These are phyloP conservation scores for Colletotrichum zoysiae DNA, from an alignment of 2,329 filamentous ascomycete species.

Conservation along the genomic window DNA sequence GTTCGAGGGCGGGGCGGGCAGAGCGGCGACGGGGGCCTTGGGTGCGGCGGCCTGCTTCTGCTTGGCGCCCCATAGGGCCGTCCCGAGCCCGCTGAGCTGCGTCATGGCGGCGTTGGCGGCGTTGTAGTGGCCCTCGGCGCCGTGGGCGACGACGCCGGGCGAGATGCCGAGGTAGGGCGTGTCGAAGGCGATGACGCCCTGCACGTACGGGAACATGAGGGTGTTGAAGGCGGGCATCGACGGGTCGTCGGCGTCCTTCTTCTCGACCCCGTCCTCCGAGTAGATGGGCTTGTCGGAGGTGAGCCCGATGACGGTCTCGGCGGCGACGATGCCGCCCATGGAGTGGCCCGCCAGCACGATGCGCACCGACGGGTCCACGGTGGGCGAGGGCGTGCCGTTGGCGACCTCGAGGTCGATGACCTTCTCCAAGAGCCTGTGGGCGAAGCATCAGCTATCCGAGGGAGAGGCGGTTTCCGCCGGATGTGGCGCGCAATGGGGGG, in stretches of 20 bases:
- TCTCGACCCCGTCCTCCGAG: slow-evolving; percentile 57
- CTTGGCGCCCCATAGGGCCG: slow-evolving; percentile 73
- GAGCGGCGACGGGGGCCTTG: slow-evolving; percentile 52
- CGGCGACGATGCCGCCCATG: slow-evolving; percentile 94
- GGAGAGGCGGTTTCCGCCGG: slow-evolving; percentile 3
- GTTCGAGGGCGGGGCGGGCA: slow-evolving; percentile 51
- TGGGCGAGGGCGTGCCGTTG: slow-evolving; percentile 83
- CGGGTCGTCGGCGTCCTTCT: slow-evolving; percentile 46
- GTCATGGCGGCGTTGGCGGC: slow-evolving; percentile 78
- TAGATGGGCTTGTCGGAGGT: slow-evolving; percentile 67
- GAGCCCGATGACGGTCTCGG: slow-evolving; percentile 85
- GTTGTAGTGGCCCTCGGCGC: slow-evolving; percentile 87
- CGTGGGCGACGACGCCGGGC: slow-evolving; percentile 85
- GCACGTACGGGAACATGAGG: slow-evolving; percentile 94
- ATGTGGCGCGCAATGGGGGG: background rate
- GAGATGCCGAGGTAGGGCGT: slow-evolving; percentile 90
- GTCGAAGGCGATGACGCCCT: slow-evolving; percentile 92
- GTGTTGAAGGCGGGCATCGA: slow-evolving; percentile 59
- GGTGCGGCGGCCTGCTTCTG: slow-evolving; percentile 48
- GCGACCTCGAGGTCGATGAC: slow-evolving; percentile 95
- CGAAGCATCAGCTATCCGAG: background rate
- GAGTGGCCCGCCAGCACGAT: slow-evolving; percentile 88
- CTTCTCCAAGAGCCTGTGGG: slow-evolving; percentile 81
- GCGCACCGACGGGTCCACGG: slow-evolving; percentile 85
- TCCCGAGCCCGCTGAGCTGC: slow-evolving; percentile 73